Conservation (phyloP, 176 grass and related monocot species). For the Oryza nivara region DNA sequence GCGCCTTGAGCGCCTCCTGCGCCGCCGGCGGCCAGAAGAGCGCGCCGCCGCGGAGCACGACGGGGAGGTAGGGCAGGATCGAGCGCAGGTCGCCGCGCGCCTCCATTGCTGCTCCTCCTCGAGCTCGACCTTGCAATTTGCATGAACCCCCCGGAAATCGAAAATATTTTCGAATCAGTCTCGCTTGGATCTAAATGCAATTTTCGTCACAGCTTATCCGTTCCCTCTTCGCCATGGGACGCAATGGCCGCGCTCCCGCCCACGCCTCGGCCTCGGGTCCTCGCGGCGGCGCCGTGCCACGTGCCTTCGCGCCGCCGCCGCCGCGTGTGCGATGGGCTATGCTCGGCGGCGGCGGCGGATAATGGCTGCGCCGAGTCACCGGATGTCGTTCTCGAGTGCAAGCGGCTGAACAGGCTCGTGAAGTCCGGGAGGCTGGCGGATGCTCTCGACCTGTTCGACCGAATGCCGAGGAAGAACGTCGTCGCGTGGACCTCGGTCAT, state of each 20-base stretch:
- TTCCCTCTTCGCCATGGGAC: too few species aligned
- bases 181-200: not conserved
- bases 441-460: slow-evolving; percentile 54
- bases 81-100: slow-evolving; percentile 52
- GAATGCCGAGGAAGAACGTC: slow-evolving; percentile 71
- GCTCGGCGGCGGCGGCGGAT: not conserved
- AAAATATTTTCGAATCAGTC: not conserved
- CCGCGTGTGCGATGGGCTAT: not conserved
- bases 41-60: slow-evolving; percentile 51
- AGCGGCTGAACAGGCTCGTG: slow-evolving; percentile 48
- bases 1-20: slow-evolving; percentile 62
- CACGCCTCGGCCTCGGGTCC: not conserved
- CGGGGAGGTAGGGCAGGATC: slow-evolving; percentile 72
- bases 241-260: slow-evolving; percentile 22
- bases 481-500: slow-evolving; percentile 81
- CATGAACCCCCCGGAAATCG: not conserved
- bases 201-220: too few species aligned
- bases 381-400: slow-evolving; percentile 56
- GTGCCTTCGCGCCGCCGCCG: not conserved
- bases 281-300: not conserved
- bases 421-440: slow-evolving; percentile 53
- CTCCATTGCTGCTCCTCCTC: slow-evolving; percentile 15
- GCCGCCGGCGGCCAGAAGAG: slow-evolving; percentile 70
- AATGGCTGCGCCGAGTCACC: not conserved
- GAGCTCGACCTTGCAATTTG: not conserved